These are phyloP conservation scores for Casuarina equisetifolia DNA, from an alignment of 306 rosid genomes.

Conservation along the genomic window DNA sequence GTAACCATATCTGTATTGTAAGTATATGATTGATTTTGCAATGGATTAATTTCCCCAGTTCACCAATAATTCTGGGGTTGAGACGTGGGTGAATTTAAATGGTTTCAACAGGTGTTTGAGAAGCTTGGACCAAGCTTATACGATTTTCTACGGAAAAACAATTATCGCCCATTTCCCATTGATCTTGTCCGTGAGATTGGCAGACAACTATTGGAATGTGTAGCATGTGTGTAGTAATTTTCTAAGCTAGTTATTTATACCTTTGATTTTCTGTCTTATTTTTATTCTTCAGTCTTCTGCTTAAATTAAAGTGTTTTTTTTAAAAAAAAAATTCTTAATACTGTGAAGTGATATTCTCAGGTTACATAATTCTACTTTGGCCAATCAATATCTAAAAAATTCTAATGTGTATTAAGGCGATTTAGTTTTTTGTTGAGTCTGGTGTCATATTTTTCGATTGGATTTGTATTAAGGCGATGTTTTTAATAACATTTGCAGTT, in stretches of 20 bases:
- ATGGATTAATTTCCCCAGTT: conserved; percentile 87
- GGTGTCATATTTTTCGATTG: neutral
- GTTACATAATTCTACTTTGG: neutral
- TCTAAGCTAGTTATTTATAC: conserved; percentile 42
- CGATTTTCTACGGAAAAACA: conserved; percentile 99
- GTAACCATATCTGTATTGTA: conserved; percentile 99
- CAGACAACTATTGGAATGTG: conserved; percentile 99
- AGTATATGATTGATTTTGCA: conserved; percentile 82
- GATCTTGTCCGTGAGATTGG: conserved; percentile 99
- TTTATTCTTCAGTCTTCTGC: conserved; percentile 18
- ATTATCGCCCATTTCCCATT: conserved; percentile 99
- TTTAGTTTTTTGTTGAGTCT: neutral
- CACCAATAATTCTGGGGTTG: conserved; percentile 66
- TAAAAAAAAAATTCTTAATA: neutral
- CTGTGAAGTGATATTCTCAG: neutral
- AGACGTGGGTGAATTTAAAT: conserved; percentile 79
- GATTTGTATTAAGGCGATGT: neutral
- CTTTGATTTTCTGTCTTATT: neutral
- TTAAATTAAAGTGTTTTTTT: conserved; percentile 1
- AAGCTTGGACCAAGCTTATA: conserved; percentile 99
- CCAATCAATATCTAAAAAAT: neutral
- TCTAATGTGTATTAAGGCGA: neutral
- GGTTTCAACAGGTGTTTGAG: conserved; percentile 99
- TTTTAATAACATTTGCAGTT: conserved; percentile 48
- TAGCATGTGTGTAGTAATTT: conserved; percentile 99